These are phyloP conservation scores for Penicillium hordei DNA, from an alignment of 2,329 filamentous ascomycete species.

Conservation along the genomic window DNA sequence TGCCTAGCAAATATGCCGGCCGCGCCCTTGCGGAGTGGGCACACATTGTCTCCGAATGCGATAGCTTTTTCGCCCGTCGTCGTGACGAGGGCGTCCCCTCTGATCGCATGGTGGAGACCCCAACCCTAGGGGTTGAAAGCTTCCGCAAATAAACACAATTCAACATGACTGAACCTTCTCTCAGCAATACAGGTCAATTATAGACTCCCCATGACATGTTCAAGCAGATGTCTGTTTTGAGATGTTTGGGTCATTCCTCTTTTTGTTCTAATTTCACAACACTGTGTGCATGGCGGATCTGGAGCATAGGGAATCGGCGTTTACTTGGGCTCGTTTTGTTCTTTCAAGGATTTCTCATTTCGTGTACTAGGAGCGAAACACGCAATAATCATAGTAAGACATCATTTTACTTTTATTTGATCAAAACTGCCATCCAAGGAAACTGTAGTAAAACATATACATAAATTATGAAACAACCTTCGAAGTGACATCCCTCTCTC, in stretches of 20 bases:
- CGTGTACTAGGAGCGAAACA: conserved; percentile 14
- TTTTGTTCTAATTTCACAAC: conserved; percentile 16
- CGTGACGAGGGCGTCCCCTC: conserved; percentile 61
- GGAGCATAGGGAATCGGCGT: conserved; percentile 28
- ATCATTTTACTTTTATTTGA: conserved; percentile 5
- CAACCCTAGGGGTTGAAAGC: conserved; percentile 61
- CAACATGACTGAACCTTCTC: neutral
- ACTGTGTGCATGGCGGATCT: conserved; percentile 23
- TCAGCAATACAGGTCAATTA: conserved; percentile 8
- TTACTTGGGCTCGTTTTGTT: conserved; percentile 11
- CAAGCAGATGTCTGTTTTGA: conserved; percentile 14
- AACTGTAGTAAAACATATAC: neutral
- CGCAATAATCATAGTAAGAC: conserved; percentile 21
- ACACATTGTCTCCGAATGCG: conserved; percentile 60
- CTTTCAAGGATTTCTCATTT: conserved; percentile 8
- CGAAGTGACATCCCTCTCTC: neutral
- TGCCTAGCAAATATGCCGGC: conserved; percentile 58
- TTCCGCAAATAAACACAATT: conserved; percentile 49
- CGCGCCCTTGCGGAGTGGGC: conserved; percentile 65
- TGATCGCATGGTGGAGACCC: conserved; percentile 60
- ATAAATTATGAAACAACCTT: neutral
- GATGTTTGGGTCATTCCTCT: conserved; percentile 8
- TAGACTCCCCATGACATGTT: conserved; percentile 15
- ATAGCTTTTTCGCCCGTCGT: conserved; percentile 63
- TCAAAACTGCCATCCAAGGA: neutral